Base-by-base conservation (phyloP, 768 basidiomycete species). In the Auricularia sp. region DNA sequence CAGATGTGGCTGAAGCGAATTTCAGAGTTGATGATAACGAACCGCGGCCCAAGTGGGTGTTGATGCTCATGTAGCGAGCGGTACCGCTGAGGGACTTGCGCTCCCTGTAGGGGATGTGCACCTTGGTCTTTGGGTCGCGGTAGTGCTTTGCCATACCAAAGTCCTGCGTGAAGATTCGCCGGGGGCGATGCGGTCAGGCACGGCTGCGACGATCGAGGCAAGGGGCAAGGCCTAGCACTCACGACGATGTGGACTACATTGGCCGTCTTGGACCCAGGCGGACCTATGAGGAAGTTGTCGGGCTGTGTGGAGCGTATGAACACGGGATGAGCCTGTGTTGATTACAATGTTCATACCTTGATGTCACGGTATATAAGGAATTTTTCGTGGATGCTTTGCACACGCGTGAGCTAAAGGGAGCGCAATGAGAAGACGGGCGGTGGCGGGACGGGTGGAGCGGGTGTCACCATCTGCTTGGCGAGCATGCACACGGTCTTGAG, bases 61-160 rank as follows among this genome's bases (percentile, higher is more conserved):
- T 99, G 82, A 98, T 99, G 61, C 90, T 93, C 96, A 99, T 99
- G 80, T 99, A 99, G 54, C 96, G 87, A 62, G 97, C 96, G 39
- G 96, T 98, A 14, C 96, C 96, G 16, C 92, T 94, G 61, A 98
- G 78, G 64, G 91, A 94, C 81, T 98, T 99, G 71, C 97, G 87
- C 75, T 99, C 96, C 69, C 97, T 87, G 77, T 99, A 99, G n/a
- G 97, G 96, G 67, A 99, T 99, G 76, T 99, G 96, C 65, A 91
- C 85, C 74, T 94, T 97, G 18, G 93, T 94, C 78, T 96, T 98
- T 0, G 96, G 96, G 76, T 99, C 97, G 64, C 97, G 87, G 75
- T 98, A 98, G 76, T 98, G 94, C 77, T 99, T 99, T 62, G 96
- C 96, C 97, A 98, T 98, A 67, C 96, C 96, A 73, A 99, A 98